Conservation (phyloP, 1,139 yeast genomes). For the Pneumocystis canis region DNA sequence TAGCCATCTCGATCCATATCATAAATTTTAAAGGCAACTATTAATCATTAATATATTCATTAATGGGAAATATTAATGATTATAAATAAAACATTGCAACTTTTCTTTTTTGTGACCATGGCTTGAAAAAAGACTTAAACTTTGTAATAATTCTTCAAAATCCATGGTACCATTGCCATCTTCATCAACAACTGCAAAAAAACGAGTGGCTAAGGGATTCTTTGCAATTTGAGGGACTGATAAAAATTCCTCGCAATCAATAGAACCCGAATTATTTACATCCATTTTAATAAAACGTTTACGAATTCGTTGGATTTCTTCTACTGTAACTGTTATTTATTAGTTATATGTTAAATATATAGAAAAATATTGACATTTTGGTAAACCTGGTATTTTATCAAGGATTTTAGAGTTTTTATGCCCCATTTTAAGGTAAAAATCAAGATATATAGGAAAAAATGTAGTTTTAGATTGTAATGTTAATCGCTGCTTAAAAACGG, state of each 20-base stretch:
- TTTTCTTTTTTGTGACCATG: slow-evolving; percentile 74
- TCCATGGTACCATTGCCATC: slow-evolving; percentile 91
- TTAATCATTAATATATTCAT: neutral
- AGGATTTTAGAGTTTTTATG: neutral
- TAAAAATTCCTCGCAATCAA: slow-evolving; percentile 78
- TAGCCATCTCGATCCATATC: slow-evolving; percentile 93
- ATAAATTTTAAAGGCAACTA: slow-evolving; percentile 74
- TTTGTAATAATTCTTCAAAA: slow-evolving; percentile 85
- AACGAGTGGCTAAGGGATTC: slow-evolving; percentile 77
- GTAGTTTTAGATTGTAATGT: neutral
- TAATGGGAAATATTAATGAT: no score
- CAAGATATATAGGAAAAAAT: neutral
- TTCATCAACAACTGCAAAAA: slow-evolving; percentile 87
- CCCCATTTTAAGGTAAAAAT: neutral
- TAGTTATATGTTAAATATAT: neutral
- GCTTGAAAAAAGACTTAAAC: slow-evolving; percentile 83
- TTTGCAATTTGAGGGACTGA: slow-evolving; percentile 84
- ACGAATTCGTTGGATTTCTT: slow-evolving; percentile 80
- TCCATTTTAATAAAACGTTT: slow-evolving; percentile 92
- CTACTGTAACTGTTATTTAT: slow-evolving; percentile 43
- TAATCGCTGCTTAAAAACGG: no score
- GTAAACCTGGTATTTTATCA: neutral
- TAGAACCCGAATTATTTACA: slow-evolving; percentile 81
- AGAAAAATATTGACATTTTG: neutral
- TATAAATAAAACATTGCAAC: slow-evolving; percentile 33